Evolutionary conservation across 192 early-diverging fungal genomes (phyloP), one percentile per base, ranked within the genome.

Genomic region (Coemansia sp.): DNA sequence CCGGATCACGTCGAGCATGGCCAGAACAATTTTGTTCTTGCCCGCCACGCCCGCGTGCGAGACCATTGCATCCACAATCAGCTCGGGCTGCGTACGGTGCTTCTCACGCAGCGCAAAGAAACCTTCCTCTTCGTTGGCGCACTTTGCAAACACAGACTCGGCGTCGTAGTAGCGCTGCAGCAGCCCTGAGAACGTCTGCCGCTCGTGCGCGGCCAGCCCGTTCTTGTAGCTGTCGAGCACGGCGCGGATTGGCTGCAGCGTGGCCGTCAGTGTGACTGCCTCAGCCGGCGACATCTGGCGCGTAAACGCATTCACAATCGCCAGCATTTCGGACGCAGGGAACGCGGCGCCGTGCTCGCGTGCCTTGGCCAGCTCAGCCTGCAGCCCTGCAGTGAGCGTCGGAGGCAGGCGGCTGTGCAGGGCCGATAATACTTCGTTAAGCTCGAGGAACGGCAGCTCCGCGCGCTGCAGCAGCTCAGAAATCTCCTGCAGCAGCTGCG

Each of bases 361-460:
- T 11, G 75, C 79, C 62, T 56, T 82, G 38, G 31, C 73, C 63
- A 58, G 69, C 69, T 54, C 88, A 52, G 32, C 71, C 35, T 63
- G 56, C 27, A 87, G 80, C 44, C 82, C 66, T 0, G 64, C 19
- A 27, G 86, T 82, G 46, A 95, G 73, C 24, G 82, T 81, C 43
- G 81, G 54, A 35, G 97, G 94, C 61, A 98, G 86, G 56, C 97
- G 89, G 67, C 92, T 91, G 65, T 87, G 81, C 43, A 97, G 62
- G 5, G 90, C 81, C 24, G 93, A 91, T 23, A 97, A 82, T 11
- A 91, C 85, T 56, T 93, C 81, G 49, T 70, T 82, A 58, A 91
- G 73, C 73, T 99, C 93, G 24, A 84, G 82, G 80, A 88, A 91
- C 29, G 97, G 97, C 25, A 99, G 83, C 51, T 92, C 91, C 0